These are phyloP conservation scores for Phialocephala subalpina DNA, from an alignment of 2,329 filamentous ascomycete genomes.

Conservation along the genomic window DNA sequence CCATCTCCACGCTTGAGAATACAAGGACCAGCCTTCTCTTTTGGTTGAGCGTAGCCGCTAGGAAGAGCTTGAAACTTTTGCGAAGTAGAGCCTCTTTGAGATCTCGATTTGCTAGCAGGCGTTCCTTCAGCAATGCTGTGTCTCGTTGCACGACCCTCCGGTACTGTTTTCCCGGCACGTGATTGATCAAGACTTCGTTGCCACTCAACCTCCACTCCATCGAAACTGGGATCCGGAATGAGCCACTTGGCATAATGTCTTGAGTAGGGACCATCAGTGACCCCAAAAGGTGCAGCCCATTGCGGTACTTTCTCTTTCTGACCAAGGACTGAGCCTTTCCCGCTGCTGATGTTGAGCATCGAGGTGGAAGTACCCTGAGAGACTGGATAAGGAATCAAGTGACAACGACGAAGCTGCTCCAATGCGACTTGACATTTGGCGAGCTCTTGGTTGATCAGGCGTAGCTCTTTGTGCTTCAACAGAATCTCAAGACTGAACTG, in stretches of 20 bases:
- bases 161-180: constrained; percentile 50
- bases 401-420: constrained; percentile 91
- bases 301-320: constrained; percentile 72
- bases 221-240: constrained; percentile 86
- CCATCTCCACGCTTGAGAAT: constrained; percentile 87
- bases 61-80: constrained; percentile 75
- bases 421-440: constrained; percentile 94
- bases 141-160: constrained; percentile 81
- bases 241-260: constrained; percentile 97
- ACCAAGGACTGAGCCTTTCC: constrained; percentile 75
- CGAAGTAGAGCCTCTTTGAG: constrained; percentile 63
- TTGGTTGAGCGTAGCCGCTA: constrained; percentile 74
- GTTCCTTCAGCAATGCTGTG: constrained; percentile 71
- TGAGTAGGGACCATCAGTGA: constrained; percentile 90
- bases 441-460: constrained; percentile 93
- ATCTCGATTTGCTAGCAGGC: constrained; percentile 56
- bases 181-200: constrained; percentile 34
- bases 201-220: constrained; percentile 65
- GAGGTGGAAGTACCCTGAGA: constrained; percentile 70
- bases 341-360: constrained; percentile 75
- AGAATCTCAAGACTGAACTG: constrained; percentile 93
- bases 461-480: constrained; percentile 92
- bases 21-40: constrained; percentile 84
- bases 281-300: constrained; percentile 88
- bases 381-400: constrained; percentile 88